These are phyloP conservation scores for Trypethelium eluteriae DNA, from an alignment of 495 filamentous ascomycete genomes.

Conservation along the genomic window DNA sequence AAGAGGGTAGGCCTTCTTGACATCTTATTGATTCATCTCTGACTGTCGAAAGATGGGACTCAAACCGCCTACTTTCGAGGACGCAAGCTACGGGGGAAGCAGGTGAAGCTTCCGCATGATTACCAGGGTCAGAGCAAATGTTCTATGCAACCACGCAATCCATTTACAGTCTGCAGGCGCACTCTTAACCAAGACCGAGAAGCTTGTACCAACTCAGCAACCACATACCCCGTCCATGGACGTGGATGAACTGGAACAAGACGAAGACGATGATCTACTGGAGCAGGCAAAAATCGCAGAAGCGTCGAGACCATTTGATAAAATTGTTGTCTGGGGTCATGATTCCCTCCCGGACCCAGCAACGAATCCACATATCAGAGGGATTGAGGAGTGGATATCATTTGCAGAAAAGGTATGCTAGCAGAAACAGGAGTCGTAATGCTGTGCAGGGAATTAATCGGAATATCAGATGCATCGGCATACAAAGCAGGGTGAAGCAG, in stretches of 20 bases:
- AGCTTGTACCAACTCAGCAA: constrained; percentile 15
- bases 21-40: constrained; percentile 22
- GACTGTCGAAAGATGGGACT: constrained; percentile 31
- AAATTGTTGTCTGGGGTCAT: constrained; percentile 78
- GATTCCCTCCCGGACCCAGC: constrained; percentile 44
- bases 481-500: too few species aligned
- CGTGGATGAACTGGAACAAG: constrained; percentile 38
- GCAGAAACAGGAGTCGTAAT: neutral
- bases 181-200: constrained; percentile 24
- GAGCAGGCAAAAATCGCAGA: constrained; percentile 54
- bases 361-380: constrained; percentile 51
- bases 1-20: constrained; percentile 18
- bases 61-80: constrained; percentile 72
- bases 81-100: constrained; percentile 64
- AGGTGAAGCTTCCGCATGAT: constrained; percentile 60
- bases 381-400: constrained; percentile 75
- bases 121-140: constrained; percentile 52
- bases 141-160: neutral
- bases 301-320: constrained; percentile 61
- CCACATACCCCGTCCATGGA: constrained; percentile 9
- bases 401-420: constrained; percentile 55
- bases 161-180: constrained; percentile 18
- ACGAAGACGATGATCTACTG: constrained; percentile 36
- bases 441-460: neutral
- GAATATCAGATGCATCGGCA: neutral